A percentile compares a stretch with the other conserved stretches of the same genome.
Evolutionary conservation across 2,329 filamentous ascomycete genomes (phyloP).

Genomic region (Blastomyces silverae): DNA sequence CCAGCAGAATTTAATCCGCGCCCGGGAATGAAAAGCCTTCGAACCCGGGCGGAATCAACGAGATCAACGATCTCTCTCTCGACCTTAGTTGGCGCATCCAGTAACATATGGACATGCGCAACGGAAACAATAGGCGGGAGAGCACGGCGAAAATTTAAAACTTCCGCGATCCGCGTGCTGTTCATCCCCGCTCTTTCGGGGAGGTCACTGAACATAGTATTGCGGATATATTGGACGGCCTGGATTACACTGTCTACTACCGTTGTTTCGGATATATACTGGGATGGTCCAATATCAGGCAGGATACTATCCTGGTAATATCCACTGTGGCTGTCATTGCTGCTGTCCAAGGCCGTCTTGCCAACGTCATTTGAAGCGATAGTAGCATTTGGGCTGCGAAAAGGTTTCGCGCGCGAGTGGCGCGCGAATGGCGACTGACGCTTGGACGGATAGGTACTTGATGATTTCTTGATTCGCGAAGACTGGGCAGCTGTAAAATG

Average conservation of each 20-base stretch:
- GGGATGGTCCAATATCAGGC: constrained; percentile 47
- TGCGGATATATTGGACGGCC: constrained; percentile 48
- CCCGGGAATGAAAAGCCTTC: constrained; percentile 52
- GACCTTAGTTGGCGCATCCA: constrained; percentile 50
- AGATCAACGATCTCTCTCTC: constrained; percentile 55
- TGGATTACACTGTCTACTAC: constrained; percentile 46
- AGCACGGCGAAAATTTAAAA: constrained; percentile 50
- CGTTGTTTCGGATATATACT: constrained; percentile 44
- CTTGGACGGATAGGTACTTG: constrained; percentile 26
- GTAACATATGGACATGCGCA: constrained; percentile 55
- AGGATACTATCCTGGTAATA: constrained; percentile 36
- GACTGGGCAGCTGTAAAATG: constrained; percentile 45
- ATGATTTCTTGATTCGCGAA: constrained; percentile 41
- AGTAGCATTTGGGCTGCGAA: background rate
- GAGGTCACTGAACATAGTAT: constrained; percentile 51
- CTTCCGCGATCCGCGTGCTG: constrained; percentile 53
- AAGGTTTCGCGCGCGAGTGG: constrained; percentile 38
- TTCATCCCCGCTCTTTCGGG: constrained; percentile 56
- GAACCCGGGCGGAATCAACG: constrained; percentile 45
- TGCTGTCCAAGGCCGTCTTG: constrained; percentile 24
- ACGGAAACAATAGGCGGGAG: constrained; percentile 54
- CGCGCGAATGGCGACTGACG: constrained; percentile 39
- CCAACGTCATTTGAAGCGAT: constrained; percentile 16
- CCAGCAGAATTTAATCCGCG: constrained; percentile 51
- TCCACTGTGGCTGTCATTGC: constrained; percentile 20